Evolutionary conservation across 345 rosid genomes (phyloP).

Genomic region (Balakata baccata): DNA sequence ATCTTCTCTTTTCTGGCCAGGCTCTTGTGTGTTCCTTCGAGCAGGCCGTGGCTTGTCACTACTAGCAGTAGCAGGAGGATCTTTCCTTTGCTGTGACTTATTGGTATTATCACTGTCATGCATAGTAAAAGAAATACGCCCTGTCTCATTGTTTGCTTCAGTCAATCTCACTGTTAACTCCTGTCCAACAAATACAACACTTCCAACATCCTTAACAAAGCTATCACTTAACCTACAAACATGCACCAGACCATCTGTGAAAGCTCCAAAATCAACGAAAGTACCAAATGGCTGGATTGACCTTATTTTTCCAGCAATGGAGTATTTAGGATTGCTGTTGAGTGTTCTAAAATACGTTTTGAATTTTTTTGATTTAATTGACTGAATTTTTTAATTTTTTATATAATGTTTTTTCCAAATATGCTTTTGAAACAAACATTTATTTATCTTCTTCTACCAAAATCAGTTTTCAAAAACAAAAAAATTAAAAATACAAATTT

Average conservation of each 20-base stretch:
- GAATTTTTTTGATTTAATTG: too few species aligned
- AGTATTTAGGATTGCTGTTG: too few species aligned
- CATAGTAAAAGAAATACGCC: conserved; percentile 81
- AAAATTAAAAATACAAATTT: too few species aligned
- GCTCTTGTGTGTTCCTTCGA: conserved; percentile 43
- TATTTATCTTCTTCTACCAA: too few species aligned
- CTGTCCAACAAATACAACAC: conserved; percentile 78
- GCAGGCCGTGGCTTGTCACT: conserved; percentile 53
- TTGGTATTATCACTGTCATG: conserved; percentile 59
- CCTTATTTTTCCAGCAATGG: conserved; percentile 81
- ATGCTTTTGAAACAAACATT: too few species aligned
- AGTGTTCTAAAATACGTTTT: too few species aligned
- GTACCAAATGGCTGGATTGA: conserved; percentile 96
- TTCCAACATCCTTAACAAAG: conserved; percentile 79
- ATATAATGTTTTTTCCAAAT: too few species aligned
- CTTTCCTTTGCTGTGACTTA: conserved; percentile 43
- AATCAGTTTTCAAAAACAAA: too few species aligned
- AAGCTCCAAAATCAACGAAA: conserved; percentile 81
- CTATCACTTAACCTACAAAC: conserved; percentile 74
- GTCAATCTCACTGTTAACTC: conserved; percentile 73
- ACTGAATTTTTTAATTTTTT: too few species aligned
- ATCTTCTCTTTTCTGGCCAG: conserved; percentile 50
- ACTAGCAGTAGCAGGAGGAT: conserved; percentile 30
- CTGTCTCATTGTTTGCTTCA: conserved; percentile 69
- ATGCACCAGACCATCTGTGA: conserved; percentile 86